Base-by-base conservation (phyloP, 306 rosid species). In the Glycyrrhiza uralensis region DNA sequence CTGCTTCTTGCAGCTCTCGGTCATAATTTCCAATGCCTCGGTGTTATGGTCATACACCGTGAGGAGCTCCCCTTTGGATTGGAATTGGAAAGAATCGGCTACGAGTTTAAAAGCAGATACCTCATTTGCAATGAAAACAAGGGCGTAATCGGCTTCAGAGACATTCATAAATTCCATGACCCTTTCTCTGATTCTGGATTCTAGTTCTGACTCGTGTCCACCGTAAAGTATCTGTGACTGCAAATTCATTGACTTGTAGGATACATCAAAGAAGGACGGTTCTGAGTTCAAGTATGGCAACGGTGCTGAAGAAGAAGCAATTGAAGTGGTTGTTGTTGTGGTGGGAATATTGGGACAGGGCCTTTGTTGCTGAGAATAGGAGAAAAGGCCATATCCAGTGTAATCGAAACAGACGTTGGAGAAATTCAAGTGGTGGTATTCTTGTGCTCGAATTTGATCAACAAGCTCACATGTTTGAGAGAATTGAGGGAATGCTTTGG, bases 131-230 rank as follows among this genome's bases (percentile, higher is more conserved):
- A 88, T 86, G 83, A 93, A 89, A 14, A 89, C 92, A 38, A 90
- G 22, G 36, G 85, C n/a, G 77, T 93, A 90, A 17, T 93, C 97
- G 2, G 46, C 74, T 66, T 84, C 90, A 0, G 94, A 89, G 38
- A 89, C 15, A 49, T 89, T 93, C 97, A 93, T 88, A 20, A 86
- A 90, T n/a, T 66, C 55, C 97, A 89, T 87, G 66, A 93, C 77
- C 60, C 92, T 87, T 55, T 72, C 80, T 57, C 82, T 82, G 5
- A 87, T 77, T 62, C 74, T 74, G 6, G 52, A 22, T 58, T 93
- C 97, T 17, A 90, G 29, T 50, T 90, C 89, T 30, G 90, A 87
- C 28, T 86, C 89, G 20, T 88, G 76, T 7, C 87, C 82, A 0
- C 90, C 86, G 19, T 79, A 81, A 5, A 71, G 59, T 32, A 81